Evolutionary conservation across 768 basidiomycete genomes (phyloP), one percentile per base, ranked within the genome.

Genomic region (Leccinum obscurum): DNA sequence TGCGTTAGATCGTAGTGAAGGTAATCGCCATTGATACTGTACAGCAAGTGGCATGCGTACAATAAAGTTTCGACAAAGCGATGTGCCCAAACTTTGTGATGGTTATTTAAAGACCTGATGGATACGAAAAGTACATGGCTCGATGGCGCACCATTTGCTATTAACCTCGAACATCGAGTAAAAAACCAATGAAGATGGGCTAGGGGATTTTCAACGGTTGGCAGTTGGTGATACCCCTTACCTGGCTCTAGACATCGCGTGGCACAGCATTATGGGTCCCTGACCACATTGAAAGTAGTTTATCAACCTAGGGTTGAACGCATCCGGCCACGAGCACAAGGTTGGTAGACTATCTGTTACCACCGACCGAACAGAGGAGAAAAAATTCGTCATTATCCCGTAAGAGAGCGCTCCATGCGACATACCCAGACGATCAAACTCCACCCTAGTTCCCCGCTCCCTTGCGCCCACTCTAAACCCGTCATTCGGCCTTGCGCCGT

Each of bases 401-500:
- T 53, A 37, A 59, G 55, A 55, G 34, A 56, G 8, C 41, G 41
- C 30, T 7, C 26, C 57, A 13, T 56, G 50, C 17, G 17, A 67
- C 60, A 61, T 63, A 66, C 60, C 60, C 59, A 52, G 53, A 44
- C 44, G 37, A 15, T 39, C 50, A 57, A 28, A 50, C 30, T 15
- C 35, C 50, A 32, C 46, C 34, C 37, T 28, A 9, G 0, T 15
- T 51, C 3, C 22, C 4, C 46, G 10, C 4, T 58, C 53, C 49
- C 37, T 41, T 15, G 5, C 20, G 24, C 24, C 52, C 39, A 26
- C 56, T 24, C 41, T 34, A 49, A 41, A 14, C 24, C 52, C 52
- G 15, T 71, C 58, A 65, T 35, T 53, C 57, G 44, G 50, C 59
- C 63, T 62, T 72, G 44, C 69, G 70, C 48, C 68, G 64, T 7